phyloP scores from a whole-genome alignment of 225 moss, liverwort and hornwort species.

The Straminergon stramineum region DNA sequence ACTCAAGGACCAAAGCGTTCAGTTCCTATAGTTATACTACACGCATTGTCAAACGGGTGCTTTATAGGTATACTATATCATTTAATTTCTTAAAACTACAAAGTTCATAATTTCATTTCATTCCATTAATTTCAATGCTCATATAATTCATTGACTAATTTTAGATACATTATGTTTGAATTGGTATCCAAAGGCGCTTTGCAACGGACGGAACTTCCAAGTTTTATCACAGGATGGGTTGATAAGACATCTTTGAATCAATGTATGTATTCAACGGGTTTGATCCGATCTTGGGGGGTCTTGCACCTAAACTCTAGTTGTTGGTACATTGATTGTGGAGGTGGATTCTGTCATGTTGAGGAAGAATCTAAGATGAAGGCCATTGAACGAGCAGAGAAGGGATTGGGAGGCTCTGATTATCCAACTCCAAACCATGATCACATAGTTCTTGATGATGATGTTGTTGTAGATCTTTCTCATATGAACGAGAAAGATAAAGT shows the following conservation, averaged over 20 bases:
- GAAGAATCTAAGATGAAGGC: not conserved
- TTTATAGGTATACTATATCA: not conserved
- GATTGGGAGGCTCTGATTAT: fast-evolving
- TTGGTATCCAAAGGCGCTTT: not conserved
- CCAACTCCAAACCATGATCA: fast-evolving
- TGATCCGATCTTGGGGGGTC: not conserved
- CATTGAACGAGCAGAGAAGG: not conserved
- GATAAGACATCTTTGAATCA: fast-evolving
- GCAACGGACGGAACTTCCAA: fast-evolving
- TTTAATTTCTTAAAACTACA: fast-evolving
- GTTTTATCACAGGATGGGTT: fast-evolving
- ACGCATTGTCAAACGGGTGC: not conserved
- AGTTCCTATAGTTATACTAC: fast-evolving
- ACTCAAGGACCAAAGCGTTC: not conserved
- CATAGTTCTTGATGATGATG: fast-evolving
- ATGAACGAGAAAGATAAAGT: fast-evolving
- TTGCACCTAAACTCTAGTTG: not conserved
- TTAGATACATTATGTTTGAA: not conserved
- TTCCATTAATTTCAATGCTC: not conserved
- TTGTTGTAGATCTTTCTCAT: fast-evolving
- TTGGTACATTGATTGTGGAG: not conserved
- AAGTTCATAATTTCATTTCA: no score
- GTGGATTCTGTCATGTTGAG: fast-evolving
- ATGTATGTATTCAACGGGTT: not conserved
- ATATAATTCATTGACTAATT: no score